Conservation (phyloP, 192 early-diverging fungal species). For the Cladochytrium replicatum region DNA sequence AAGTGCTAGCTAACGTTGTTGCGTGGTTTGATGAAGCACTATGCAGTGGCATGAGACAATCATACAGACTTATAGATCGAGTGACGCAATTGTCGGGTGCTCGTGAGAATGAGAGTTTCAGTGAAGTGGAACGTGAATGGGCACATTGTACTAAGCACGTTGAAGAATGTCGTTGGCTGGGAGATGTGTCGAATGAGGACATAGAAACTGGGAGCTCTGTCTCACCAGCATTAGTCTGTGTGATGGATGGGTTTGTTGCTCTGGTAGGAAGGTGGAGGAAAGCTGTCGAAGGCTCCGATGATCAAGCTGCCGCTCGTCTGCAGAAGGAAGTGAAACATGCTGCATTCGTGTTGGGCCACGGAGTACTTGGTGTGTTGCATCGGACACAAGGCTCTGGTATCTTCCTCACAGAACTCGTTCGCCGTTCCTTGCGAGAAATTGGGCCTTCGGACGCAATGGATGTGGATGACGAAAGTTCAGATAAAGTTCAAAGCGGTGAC, state of each 20-base stretch:
- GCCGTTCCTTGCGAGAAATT: too few relatives aligned
- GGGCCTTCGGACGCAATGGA: too few relatives aligned
- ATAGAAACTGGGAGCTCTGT: conserved; percentile 19
- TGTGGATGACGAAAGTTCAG: too few relatives aligned
- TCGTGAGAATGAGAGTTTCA: too few relatives aligned
- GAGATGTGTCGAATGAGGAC: conserved; percentile 9
- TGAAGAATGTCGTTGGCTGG: conserved; percentile 12
- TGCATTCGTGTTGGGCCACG: conserved; percentile 1
- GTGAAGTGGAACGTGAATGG: conserved; percentile 2
- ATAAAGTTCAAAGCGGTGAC: too few relatives aligned
- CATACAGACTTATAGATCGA: conserved; percentile 55
- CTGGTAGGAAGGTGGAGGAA: too few relatives aligned
- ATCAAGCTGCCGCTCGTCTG: conserved; percentile 7
- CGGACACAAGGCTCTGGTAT: conserved; percentile 14
- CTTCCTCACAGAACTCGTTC: conserved; percentile 6
- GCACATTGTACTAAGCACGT: conserved; percentile 19
- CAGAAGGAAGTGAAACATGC: neutral
- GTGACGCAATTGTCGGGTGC: conserved; percentile 20
- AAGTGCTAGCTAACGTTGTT: conserved; percentile 30
- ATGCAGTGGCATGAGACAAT: conserved; percentile 39
- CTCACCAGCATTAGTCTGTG: conserved; percentile 23
- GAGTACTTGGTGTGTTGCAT: conserved; percentile 10
- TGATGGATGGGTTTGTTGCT: conserved; percentile 21
- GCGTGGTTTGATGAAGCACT: conserved; percentile 61
- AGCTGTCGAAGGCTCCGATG: too few relatives aligned